These are phyloP conservation scores for Alternaria sp. DNA, from an alignment of 2,329 filamentous ascomycete species.

Conservation along the genomic window DNA sequence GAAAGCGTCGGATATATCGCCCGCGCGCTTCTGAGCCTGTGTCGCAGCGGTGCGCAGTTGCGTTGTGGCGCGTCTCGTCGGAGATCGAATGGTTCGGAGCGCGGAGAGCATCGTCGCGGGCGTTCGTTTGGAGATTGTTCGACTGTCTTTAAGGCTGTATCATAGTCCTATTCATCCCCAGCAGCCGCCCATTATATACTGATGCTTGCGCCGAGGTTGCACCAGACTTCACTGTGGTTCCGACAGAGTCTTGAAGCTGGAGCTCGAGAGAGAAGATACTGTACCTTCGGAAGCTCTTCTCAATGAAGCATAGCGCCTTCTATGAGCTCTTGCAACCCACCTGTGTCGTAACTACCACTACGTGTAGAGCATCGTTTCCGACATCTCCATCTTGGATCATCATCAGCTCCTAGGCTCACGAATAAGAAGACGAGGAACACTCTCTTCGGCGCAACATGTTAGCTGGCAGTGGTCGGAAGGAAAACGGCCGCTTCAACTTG, in stretches of 20 bases:
- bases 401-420: constrained; percentile 22
- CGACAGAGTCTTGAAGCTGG: constrained; percentile 28
- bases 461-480: not conserved
- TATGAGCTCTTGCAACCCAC: constrained; percentile 9
- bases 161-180: constrained; percentile 18
- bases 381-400: constrained; percentile 20
- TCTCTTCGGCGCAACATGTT: constrained; percentile 14
- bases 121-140: constrained; percentile 8
- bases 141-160: constrained; percentile 12
- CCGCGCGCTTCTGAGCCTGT: constrained; percentile 54
- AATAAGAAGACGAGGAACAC: constrained; percentile 23
- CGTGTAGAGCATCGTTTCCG: constrained; percentile 29
- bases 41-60: constrained; percentile 42
- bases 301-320: constrained; percentile 21
- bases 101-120: constrained; percentile 46
- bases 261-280: constrained; percentile 20
- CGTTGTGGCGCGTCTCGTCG: constrained; percentile 26
- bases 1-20: constrained; percentile 61
- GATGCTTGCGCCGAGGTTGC: constrained; percentile 10
- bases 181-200: constrained; percentile 31
- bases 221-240: constrained; percentile 14
- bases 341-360: constrained; percentile 12
- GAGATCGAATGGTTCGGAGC: constrained; percentile 37
- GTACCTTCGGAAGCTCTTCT: constrained; percentile 31
- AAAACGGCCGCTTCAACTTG: constrained; percentile 22